Percentiles rank a stretch among this genome's conserved stretches.
phyloP scores from a whole-genome alignment of 768 basidiomycete species.

The Dentipellis fragilis region DNA sequence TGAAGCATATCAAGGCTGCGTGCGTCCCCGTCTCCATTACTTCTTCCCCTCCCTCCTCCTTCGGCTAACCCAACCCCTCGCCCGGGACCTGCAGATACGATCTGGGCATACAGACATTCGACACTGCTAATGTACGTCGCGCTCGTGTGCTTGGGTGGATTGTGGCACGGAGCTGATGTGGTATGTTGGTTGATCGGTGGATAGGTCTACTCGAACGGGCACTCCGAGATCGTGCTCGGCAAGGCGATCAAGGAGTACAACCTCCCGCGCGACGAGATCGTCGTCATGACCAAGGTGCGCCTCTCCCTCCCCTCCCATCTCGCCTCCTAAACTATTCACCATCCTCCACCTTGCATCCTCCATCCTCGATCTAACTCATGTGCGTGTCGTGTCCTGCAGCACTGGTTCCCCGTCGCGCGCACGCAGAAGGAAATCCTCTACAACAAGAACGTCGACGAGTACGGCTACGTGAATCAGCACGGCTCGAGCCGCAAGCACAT shows the following conservation, averaged over 20 bases:
- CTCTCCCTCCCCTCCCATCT: no score
- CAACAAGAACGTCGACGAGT: constrained; percentile 23
- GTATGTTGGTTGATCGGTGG: not conserved
- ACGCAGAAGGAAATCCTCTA: constrained; percentile 19
- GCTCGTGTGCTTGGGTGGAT: not conserved
- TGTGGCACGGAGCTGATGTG: constrained; percentile 1
- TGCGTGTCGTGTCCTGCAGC: not conserved
- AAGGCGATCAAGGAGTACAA: constrained; percentile 59
- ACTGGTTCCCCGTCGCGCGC: not conserved
- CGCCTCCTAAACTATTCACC: no score
- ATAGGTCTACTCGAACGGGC: constrained; percentile 58
- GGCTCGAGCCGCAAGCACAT: constrained; percentile 43
- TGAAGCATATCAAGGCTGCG: constrained; percentile 39
- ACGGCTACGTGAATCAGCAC: constrained; percentile 26
- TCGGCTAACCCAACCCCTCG: not conserved
- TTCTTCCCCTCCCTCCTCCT: not conserved
- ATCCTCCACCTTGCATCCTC: no score
- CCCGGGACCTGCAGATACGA: constrained; percentile 1
- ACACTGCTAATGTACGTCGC: constrained; percentile 15
- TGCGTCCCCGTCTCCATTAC: constrained; percentile 17
- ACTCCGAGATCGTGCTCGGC: constrained; percentile 57
- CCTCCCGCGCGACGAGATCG: constrained; percentile 65
- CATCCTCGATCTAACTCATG: not conserved
- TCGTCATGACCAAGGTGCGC: constrained; percentile 46
- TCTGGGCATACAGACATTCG: constrained; percentile 21